These are phyloP conservation scores for Oryza glumipatula DNA, from an alignment of 176 grass and related monocot genomes.

Conservation along the genomic window DNA sequence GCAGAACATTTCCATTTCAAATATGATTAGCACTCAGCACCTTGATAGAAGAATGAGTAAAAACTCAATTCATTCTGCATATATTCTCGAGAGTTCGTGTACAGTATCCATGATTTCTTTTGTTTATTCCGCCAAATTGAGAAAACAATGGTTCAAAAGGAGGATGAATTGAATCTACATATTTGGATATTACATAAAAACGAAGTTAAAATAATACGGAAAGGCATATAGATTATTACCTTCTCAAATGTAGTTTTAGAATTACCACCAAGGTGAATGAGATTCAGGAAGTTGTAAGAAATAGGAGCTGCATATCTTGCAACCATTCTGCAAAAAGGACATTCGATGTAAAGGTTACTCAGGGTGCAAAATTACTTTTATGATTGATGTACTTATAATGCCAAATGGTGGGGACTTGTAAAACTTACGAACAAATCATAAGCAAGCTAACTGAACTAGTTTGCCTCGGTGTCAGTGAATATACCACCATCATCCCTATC, in stretches of 20 bases:
- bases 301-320: constrained; percentile 98
- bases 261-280: constrained; percentile 88
- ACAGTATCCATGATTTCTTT: background rate
- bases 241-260: constrained; percentile 96
- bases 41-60: background rate
- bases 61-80: background rate
- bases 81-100: background rate
- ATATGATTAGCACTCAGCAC: background rate
- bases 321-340: constrained; percentile 88
- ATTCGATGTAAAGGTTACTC: constrained; percentile 22
- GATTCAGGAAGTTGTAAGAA: constrained; percentile 99
- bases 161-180: constrained; percentile 5
- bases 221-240: constrained; percentile 44
- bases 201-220: background rate
- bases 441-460: constrained; percentile 97
- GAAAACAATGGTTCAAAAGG: background rate
- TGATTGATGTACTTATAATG: constrained; percentile 29
- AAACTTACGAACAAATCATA: constrained; percentile 99
- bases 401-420: constrained; percentile 15
- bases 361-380: constrained; percentile 14
- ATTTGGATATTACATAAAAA: background rate
- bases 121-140: background rate
- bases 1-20: background rate
- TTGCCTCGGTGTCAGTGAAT: constrained; percentile 93
- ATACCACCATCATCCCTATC: constrained; percentile 99